Evolutionary conservation across 768 basidiomycete genomes (phyloP), one percentile per base, ranked within the genome.

Genomic region (Suillus occidentalis): DNA sequence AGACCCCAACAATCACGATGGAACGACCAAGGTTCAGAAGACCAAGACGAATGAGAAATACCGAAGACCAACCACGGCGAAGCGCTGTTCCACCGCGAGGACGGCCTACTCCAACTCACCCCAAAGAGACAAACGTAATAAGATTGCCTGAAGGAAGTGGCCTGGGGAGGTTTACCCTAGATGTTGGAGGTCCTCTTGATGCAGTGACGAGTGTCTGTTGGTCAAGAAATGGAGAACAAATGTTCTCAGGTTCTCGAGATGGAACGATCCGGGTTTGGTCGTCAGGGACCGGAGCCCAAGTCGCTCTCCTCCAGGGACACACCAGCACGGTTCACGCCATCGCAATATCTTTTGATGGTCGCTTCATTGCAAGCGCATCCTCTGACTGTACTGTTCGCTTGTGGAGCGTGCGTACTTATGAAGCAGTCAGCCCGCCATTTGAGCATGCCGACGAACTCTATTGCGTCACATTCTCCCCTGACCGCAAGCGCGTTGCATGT

Each of bases 101-200:
- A 42, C 58, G 40, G 40, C 58, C 58, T 59, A 59, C 42, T 20
- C 58, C 58, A 18, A 59, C 58, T 12, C 25, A 59, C 39, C 58
- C 58, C 40, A 59, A 42, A 59, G 58, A 59, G 58, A 59, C 58
- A 28, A 59, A 59, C 14, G 58, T 59, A 28, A 59, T 59, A 43
- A 22, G 58, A 97, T 75, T 94, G 94, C 80, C 81, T 97, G 83
- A 97, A 97, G 84, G 93, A 91, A 79, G 97, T 97, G 95, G 95
- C 96, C 78, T 82, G 91, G 63, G 92, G 95, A 71, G 91, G 89
- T 74, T 95, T 95, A 47, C 95, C 94, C 18, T 96, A 95, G 79
- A 97, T 97, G 40, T 59, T 10, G 40, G 58, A 31, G 58, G 58
- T 28, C 58, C 58, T 59, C 18, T 25, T 6, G 40, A 59, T 59